phyloP scores from a whole-genome alignment of 345 rosid species.

The Lenwebbia sp. region DNA sequence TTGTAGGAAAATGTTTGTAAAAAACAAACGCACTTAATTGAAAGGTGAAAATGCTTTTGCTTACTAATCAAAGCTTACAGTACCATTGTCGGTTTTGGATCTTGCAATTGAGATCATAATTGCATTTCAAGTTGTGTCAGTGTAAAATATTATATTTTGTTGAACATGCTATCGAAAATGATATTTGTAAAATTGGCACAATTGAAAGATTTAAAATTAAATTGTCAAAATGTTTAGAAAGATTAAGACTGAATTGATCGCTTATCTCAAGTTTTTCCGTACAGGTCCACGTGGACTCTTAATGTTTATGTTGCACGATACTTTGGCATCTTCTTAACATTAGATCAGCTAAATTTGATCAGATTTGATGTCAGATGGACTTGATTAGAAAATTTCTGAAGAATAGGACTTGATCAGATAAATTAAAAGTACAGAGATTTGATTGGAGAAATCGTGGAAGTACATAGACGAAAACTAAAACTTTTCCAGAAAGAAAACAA shows the following conservation, averaged over 20 bases:
- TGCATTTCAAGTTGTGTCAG: background rate
- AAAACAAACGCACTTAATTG: background rate
- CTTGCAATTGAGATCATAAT: background rate
- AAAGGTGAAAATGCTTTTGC: background rate
- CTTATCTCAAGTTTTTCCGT: background rate
- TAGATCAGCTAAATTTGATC: background rate
- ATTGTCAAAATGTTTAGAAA: too few relatives aligned
- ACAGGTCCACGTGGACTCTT: background rate
- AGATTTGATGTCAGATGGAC: background rate
- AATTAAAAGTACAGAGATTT: background rate
- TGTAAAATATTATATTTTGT: background rate
- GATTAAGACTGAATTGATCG: too few relatives aligned
- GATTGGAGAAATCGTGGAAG: background rate
- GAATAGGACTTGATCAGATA: background rate
- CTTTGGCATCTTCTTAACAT: background rate
- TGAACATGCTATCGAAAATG: background rate
- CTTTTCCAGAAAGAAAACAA: background rate
- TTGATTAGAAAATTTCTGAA: too few relatives aligned
- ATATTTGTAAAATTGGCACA: background rate
- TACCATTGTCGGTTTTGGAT: background rate
- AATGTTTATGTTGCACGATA: background rate
- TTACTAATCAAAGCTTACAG: background rate
- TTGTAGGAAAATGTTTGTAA: too few relatives aligned
- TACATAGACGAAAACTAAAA: background rate
- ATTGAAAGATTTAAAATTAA: too few relatives aligned